Evolutionary conservation across 768 basidiomycete genomes (phyloP), one percentile per base, ranked within the genome.

Genomic region (Infundibulicybe gibba): DNA sequence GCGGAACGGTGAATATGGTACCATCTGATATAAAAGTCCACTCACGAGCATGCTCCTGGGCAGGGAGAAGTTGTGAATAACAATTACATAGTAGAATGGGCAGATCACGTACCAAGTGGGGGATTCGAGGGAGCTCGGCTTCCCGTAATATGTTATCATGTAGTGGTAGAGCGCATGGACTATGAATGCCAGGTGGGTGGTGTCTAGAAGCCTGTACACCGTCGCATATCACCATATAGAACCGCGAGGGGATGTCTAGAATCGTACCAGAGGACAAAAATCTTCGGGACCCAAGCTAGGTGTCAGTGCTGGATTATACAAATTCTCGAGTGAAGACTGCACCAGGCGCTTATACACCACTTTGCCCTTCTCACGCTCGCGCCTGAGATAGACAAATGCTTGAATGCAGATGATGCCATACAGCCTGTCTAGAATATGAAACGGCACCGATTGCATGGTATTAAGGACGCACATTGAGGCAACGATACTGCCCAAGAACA

Each of bases 401-500:
- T 25, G 25, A 25, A 25, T 3, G 25, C 4, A 25, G 25, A 25
- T 25, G 25, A 25, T 25, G 25, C 67, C 73, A 9, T 62, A 38
- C 19, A 61, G 9, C 51, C 64, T 70, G 58, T 19, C 74, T 76
- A 20, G 21, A 32, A 4, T 43, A 17, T 11, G 47, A 25, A 21
- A 35, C 31, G 10, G 21, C 39, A 31, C 8, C 21, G 32, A 32
- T 34, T 25, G 47, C 17, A 33, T 33, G 15, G 13, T 31, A 16
- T 25, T 34, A 17, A 41, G 20, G 4, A 60, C 70, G 43, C 46
- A 75, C 74, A 69, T 60, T 33, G 66, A 55, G 40, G 70, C 68
- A 31, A 67, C 51, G 40, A 75, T 57, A 25, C 66, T 64, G 2
- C 76, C 76, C 2, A 77, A 45, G 41, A 77, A 67, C 30, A 72